A percentile compares a stretch with the other conserved stretches of the same genome.
Evolutionary conservation across 2,329 filamentous ascomycete genomes (phyloP).

Genomic region (Leptographium flavum): DNA sequence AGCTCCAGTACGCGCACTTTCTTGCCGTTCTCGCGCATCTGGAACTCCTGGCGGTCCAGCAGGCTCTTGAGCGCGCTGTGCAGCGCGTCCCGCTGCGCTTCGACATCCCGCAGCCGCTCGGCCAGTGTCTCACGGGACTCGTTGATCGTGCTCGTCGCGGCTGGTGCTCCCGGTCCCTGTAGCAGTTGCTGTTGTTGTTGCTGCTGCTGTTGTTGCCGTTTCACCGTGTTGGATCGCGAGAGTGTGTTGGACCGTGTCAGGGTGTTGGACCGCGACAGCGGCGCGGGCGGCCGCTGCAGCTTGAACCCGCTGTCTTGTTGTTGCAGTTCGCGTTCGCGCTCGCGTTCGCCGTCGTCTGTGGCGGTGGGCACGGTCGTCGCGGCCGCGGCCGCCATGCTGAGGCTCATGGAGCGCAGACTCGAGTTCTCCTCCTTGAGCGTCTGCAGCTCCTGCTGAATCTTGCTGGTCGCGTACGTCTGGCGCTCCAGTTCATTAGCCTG

Average conservation of each 20-base stretch:
- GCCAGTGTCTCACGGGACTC: constrained; percentile 56
- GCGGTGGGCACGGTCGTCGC: no score
- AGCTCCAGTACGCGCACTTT: constrained; percentile 61
- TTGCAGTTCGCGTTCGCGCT: no score
- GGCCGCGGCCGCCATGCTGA: not conserved
- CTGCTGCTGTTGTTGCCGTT: constrained; percentile 18
- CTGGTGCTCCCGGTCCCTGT: not conserved
- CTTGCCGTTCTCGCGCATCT: constrained; percentile 73
- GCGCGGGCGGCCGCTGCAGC: not conserved
- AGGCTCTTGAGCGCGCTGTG: constrained; percentile 77
- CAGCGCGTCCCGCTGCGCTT: constrained; percentile 83
- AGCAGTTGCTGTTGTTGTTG: constrained; percentile 8
- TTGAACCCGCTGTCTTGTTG: not conserved
- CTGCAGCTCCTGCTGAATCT: constrained; percentile 77
- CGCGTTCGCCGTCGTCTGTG: not conserved
- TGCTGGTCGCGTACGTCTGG: constrained; percentile 64
- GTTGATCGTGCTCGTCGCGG: constrained; percentile 13
- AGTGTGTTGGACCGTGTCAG: constrained; percentile 8
- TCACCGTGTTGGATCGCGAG: constrained; percentile 41
- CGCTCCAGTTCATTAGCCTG: constrained; percentile 60
- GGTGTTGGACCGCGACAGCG: constrained; percentile 15
- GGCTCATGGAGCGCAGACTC: constrained; percentile 25
- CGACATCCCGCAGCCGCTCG: constrained; percentile 80
- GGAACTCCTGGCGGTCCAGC: constrained; percentile 70
- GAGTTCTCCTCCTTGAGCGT: constrained; percentile 38